These are phyloP conservation scores for Pleurotus eryngii DNA, from an alignment of 768 basidiomycete species.

Conservation along the genomic window DNA sequence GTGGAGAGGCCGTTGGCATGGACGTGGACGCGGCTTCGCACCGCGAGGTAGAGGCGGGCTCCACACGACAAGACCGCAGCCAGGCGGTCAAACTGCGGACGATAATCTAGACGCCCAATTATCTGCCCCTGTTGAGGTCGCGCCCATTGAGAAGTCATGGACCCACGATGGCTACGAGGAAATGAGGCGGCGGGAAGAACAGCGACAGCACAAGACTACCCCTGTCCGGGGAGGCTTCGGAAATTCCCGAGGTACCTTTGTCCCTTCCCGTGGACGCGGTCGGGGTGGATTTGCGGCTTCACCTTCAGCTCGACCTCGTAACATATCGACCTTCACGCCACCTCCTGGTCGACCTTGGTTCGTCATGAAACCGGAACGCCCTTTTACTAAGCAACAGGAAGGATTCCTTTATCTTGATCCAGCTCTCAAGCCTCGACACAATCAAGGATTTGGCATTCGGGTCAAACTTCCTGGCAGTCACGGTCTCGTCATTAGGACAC, in stretches of 20 bases:
- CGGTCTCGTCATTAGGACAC: conserved; percentile 40
- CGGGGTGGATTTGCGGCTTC: conserved; percentile 39
- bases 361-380: conserved; percentile 70
- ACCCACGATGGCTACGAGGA: conserved; percentile 88
- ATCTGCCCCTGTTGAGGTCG: conserved; percentile 28
- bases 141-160: conserved; percentile 72
- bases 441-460: conserved; percentile 51
- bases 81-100: conserved; percentile 8
- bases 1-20: conserved; percentile 83
- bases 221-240: conserved; percentile 25
- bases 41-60: conserved; percentile 50
- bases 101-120: conserved; percentile 1
- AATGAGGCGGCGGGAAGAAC: conserved; percentile 74
- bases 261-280: conserved; percentile 42
- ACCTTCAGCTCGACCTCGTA: conserved; percentile 24
- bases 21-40: conserved; percentile 53
- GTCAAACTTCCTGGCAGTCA: conserved; percentile 59
- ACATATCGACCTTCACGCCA: conserved; percentile 22
- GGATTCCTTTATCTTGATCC: conserved; percentile 67
- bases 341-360: conserved; percentile 58
- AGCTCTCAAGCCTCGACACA: conserved; percentile 53
- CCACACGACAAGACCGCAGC: conserved; percentile 14
- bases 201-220: conserved; percentile 32
- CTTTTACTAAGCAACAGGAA: conserved; percentile 85
- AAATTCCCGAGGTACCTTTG: conserved; percentile 42